Percentiles rank a stretch among this genome's conserved stretches.
These are phyloP conservation scores for Sarcodon sp. DNA, from an alignment of 768 basidiomycete genomes.

Conservation along the genomic window DNA sequence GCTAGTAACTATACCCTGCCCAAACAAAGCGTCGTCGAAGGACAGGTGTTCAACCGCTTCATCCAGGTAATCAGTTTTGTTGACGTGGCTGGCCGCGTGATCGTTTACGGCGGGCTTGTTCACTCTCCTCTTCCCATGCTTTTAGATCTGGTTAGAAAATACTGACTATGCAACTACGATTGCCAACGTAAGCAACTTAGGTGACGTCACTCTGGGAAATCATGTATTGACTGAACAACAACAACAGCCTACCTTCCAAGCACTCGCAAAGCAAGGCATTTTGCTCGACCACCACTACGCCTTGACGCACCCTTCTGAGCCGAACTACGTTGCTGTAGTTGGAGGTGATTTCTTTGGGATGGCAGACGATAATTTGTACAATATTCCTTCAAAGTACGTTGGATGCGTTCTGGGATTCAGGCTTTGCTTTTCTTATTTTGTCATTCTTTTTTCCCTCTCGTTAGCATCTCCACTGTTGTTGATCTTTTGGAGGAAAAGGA, in stretches of 20 bases:
- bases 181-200: too few relatives aligned
- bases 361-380: constrained; percentile 24
- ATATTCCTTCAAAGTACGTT: constrained; percentile 11
- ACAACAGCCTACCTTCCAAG: constrained; percentile 14
- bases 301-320: constrained; percentile 47
- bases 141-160: constrained; percentile 50
- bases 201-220: too few relatives aligned
- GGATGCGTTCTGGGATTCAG: background rate
- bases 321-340: constrained; percentile 39
- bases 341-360: constrained; percentile 45
- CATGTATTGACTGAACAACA: background rate
- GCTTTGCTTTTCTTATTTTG: constrained; percentile 8
- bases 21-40: constrained; percentile 23
- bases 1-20: constrained; percentile 27
- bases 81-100: background rate
- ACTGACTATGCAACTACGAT: constrained; percentile 27
- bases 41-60: constrained; percentile 33
- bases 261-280: constrained; percentile 37
- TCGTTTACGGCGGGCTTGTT: background rate
- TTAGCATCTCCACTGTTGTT: constrained; percentile 41
- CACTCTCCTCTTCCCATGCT: background rate
- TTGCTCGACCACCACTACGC: constrained; percentile 28
- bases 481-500: constrained; percentile 45
- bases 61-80: constrained; percentile 14
- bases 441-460: constrained; percentile 14